A percentile compares a stretch with the other conserved stretches of the same genome.
These are phyloP conservation scores for Coemansia reversa DNA, from an alignment of 192 early-diverging fungal species.

Conservation along the genomic window DNA sequence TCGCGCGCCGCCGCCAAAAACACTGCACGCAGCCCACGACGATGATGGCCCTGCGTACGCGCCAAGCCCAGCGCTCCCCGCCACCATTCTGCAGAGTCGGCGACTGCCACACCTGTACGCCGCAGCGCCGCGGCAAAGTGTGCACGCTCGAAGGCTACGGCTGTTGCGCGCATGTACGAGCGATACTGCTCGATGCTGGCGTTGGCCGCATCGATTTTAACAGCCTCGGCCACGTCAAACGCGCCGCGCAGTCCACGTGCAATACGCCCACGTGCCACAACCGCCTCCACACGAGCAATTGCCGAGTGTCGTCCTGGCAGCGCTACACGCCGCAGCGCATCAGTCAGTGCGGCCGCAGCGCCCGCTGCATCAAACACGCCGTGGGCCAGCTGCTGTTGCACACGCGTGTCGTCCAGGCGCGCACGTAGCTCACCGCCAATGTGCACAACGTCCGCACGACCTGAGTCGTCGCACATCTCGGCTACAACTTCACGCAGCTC, in stretches of 20 bases:
- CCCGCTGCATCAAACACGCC: conserved; percentile 61
- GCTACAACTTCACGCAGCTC: conserved; percentile 77
- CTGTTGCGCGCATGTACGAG: conserved; percentile 67
- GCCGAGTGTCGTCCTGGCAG: conserved; percentile 65
- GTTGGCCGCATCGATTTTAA: conserved; percentile 64
- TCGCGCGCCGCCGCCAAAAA: conserved; percentile 35
- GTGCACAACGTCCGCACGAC: conserved; percentile 35
- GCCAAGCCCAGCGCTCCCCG: conserved; percentile 19
- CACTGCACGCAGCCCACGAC: conserved; percentile 23
- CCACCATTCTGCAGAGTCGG: conserved; percentile 48
- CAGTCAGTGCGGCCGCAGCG: conserved; percentile 61
- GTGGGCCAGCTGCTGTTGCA: conserved; percentile 67
- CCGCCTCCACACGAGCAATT: conserved; percentile 61
- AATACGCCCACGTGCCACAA: conserved; percentile 61
- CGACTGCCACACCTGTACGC: conserved; percentile 22
- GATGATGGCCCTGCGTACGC: conserved; percentile 5
- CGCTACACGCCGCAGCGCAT: conserved; percentile 66
- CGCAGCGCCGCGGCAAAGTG: conserved; percentile 57
- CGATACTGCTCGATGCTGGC: conserved; percentile 65
- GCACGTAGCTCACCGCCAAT: conserved; percentile 46
- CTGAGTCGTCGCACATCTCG: conserved; percentile 49
- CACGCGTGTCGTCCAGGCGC: conserved; percentile 58
- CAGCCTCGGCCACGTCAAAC: conserved; percentile 63
- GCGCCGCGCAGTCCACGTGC: conserved; percentile 65
- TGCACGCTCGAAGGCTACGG: conserved; percentile 67